These are phyloP conservation scores for Entophlyctis luteolus DNA, from an alignment of 192 early-diverging fungal species.

Conservation along the genomic window DNA sequence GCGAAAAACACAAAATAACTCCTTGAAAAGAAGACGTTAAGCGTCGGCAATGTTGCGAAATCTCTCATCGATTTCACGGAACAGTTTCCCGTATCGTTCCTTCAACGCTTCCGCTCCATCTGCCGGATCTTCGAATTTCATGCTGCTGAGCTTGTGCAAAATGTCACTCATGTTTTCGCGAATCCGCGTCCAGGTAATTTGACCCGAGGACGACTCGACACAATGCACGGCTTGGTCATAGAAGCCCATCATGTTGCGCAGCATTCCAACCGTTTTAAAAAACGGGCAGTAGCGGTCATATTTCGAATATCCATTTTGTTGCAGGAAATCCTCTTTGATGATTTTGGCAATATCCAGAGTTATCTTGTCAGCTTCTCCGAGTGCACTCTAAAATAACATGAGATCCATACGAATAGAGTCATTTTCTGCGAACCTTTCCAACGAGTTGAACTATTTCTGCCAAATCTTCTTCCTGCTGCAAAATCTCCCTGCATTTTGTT, in stretches of 20 bases:
- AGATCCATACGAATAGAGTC: not conserved
- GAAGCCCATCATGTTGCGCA: slow-evolving; percentile 96
- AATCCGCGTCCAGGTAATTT: slow-evolving; percentile 94
- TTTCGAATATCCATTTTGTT: slow-evolving; percentile 98
- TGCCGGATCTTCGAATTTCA: slow-evolving; percentile 99
- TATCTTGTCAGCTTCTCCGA: slow-evolving; percentile 97
- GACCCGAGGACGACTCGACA: slow-evolving; percentile 84
- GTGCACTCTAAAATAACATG: slow-evolving; percentile 46
- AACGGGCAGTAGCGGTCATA: slow-evolving; percentile 99
- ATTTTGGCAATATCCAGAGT: slow-evolving; percentile 95
- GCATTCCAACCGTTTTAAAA: slow-evolving; percentile 98
- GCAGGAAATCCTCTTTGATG: slow-evolving; percentile 99
- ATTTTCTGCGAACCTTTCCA: slow-evolving; percentile 69
- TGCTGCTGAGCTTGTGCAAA: slow-evolving; percentile 93
- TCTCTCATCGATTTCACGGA: slow-evolving; percentile 73
- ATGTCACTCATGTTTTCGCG: slow-evolving; percentile 87
- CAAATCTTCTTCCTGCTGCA: slow-evolving; percentile 97
- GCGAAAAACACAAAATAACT: too few species aligned
- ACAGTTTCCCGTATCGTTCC: slow-evolving; percentile 83
- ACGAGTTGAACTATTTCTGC: slow-evolving; percentile 99
- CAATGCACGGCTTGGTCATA: slow-evolving; percentile 91
- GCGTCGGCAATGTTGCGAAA: slow-evolving; percentile 22
- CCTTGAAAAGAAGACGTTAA: too few species aligned
- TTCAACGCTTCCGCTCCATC: slow-evolving; percentile 87
- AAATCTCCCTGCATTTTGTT: slow-evolving; percentile 93